These are phyloP conservation scores for Cryptosporidium meleagridis DNA, from an alignment of 169 alveolate species.

Conservation along the genomic window DNA sequence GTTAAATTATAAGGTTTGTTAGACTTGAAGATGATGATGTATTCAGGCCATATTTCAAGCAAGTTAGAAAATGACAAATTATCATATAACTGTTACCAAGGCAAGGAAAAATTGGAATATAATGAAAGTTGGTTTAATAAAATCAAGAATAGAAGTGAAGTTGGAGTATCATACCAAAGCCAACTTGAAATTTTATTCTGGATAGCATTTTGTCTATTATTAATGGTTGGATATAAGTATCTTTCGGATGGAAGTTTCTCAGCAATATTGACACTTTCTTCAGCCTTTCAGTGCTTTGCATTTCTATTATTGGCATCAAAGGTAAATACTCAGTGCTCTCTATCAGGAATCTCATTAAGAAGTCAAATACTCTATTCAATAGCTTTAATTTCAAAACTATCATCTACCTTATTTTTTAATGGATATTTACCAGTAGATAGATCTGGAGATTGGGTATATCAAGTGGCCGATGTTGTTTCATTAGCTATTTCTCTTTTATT, in stretches of 20 bases:
- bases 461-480: conserved; percentile 78
- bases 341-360: conserved; percentile 65
- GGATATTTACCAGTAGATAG: conserved; percentile 83
- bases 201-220: conserved; percentile 55
- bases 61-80: conserved; percentile 55
- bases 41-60: conserved; percentile 44
- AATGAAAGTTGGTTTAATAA: conserved; percentile 16
- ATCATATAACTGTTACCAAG: conserved; percentile 14
- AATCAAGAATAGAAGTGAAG: conserved; percentile 23
- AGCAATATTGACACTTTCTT: conserved; percentile 65
- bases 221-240: conserved; percentile 68
- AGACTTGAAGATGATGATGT: conserved; percentile 48
- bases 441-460: conserved; percentile 83
- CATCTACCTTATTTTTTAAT: conserved; percentile 77
- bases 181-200: conserved; percentile 61
- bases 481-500: conserved; percentile 69
- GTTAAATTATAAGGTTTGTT: conserved; percentile 43
- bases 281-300: conserved; percentile 74
- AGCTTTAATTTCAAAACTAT: conserved; percentile 77
- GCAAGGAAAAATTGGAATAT: conserved; percentile 16
- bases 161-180: conserved; percentile 11
- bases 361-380: conserved; percentile 70
- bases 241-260: conserved; percentile 74
- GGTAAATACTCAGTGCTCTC: conserved; percentile 70
- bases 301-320: conserved; percentile 60